Evolutionary conservation across 2,329 filamentous ascomycete genomes (phyloP).

Genomic region (Byssothecium circinans): DNA sequence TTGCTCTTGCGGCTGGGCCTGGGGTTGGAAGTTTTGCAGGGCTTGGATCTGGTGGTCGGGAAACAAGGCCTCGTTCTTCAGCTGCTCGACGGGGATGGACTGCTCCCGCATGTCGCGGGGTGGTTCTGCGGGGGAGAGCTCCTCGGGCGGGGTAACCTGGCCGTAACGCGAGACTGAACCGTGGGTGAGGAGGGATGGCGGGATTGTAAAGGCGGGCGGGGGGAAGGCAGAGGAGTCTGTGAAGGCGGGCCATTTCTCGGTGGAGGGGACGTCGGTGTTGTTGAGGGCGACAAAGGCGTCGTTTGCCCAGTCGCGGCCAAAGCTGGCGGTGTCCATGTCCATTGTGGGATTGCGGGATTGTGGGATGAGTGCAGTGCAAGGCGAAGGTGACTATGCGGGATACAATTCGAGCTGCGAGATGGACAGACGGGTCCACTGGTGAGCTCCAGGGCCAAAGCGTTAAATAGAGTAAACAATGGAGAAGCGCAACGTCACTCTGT

Average conservation of each 20-base stretch:
- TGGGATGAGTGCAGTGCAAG: no score
- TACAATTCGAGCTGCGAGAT: no score
- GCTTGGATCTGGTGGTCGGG: slow-evolving; percentile 14
- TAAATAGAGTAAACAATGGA: no score
- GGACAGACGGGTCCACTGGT: no score
- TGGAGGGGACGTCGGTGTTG: slow-evolving; percentile 11
- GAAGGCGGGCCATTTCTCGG: slow-evolving; percentile 29
- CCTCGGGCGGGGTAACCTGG: slow-evolving; percentile 42
- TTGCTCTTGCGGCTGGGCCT: slow-evolving; percentile 7
- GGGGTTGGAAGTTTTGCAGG: slow-evolving; percentile 7
- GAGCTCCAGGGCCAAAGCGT: no score
- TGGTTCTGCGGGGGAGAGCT: slow-evolving; percentile 31
- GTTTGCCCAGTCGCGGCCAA: slow-evolving; percentile 30
- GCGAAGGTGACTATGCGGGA: no score
- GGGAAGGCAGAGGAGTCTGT: slow-evolving; percentile 10
- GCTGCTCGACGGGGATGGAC: slow-evolving; percentile 34
- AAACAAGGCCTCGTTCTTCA: slow-evolving; percentile 32
- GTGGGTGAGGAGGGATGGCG: slow-evolving; percentile 31
- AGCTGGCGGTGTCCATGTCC: slow-evolving; percentile 20
- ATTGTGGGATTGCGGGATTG: no score
- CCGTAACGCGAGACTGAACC: slow-evolving; percentile 36
- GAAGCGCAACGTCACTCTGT: no score
- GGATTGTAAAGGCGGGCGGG: slow-evolving; percentile 27
- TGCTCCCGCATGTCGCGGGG: slow-evolving; percentile 8
- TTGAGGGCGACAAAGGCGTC: slow-evolving; percentile 32